These are phyloP conservation scores for Spirogloea muscicola DNA, from an alignment of 139 green algal genomes.

Conservation along the genomic window DNA sequence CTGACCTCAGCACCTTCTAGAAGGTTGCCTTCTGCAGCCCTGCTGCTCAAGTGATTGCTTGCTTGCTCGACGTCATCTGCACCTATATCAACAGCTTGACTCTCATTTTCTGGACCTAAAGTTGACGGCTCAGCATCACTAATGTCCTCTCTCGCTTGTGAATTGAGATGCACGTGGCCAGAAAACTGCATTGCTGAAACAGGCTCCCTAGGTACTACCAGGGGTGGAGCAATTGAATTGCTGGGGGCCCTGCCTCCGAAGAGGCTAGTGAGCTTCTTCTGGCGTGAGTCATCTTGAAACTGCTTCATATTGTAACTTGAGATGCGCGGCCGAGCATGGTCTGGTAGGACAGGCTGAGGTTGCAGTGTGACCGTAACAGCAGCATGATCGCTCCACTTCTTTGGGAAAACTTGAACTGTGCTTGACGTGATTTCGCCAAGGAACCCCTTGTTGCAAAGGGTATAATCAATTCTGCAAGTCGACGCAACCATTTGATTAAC, in stretches of 20 bases:
- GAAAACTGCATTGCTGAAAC: too few relatives aligned
- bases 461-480: constrained; percentile 39
- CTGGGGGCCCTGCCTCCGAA: constrained; percentile 19
- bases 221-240: too few relatives aligned
- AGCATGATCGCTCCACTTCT: constrained; percentile 44
- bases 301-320: constrained; percentile 6
- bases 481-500: neutral
- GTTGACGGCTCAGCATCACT: too few relatives aligned
- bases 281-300: constrained; percentile 26
- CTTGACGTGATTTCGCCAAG: neutral
- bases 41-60: too few relatives aligned
- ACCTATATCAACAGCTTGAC: too few relatives aligned
- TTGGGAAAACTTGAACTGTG: constrained; percentile 11
- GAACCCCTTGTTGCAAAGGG: constrained; percentile 23
- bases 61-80: too few relatives aligned
- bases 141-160: too few relatives aligned
- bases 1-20: too few relatives aligned
- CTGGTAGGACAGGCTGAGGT: constrained; percentile 6
- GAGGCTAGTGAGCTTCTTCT: constrained; percentile 25
- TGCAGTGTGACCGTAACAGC: constrained; percentile 10
- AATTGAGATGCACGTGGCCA: too few relatives aligned
- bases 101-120: too few relatives aligned
- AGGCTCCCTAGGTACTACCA: too few relatives aligned
- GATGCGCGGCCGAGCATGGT: neutral
- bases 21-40: too few relatives aligned